Conservation (phyloP, 2,329 filamentous ascomycete species). For the Colletotrichum sansevieriae region DNA sequence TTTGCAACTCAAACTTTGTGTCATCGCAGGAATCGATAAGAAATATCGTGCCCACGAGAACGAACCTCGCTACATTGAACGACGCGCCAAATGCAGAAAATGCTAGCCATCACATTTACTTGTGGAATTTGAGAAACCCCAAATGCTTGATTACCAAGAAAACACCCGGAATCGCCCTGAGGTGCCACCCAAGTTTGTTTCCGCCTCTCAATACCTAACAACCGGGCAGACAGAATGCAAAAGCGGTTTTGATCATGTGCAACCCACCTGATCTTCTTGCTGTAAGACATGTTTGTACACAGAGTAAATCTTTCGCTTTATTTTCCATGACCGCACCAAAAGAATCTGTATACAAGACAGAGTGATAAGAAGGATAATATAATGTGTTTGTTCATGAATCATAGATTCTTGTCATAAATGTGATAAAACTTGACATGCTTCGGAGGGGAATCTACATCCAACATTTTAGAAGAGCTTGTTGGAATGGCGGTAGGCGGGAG, state of each 20-base stretch:
- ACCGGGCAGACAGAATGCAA: background rate
- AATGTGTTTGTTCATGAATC: constrained; percentile 40
- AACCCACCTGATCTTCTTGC: background rate
- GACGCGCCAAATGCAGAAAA: constrained; percentile 9
- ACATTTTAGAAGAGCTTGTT: constrained; percentile 41
- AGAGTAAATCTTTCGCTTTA: constrained; percentile 28
- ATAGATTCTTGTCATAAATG: constrained; percentile 42
- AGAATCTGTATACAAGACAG: constrained; percentile 34
- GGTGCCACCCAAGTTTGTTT: constrained; percentile 2
- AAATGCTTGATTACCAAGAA: background rate
- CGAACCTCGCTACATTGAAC: constrained; percentile 20
- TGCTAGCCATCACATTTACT: constrained; percentile 2
- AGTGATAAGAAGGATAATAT: constrained; percentile 23
- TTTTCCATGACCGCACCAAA: constrained; percentile 21
- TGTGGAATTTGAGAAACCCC: background rate
- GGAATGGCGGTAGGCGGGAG: constrained; percentile 47
- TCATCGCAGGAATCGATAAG: background rate
- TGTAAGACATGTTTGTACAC: constrained; percentile 9
- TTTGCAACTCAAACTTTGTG: background rate
- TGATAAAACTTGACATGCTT: constrained; percentile 37
- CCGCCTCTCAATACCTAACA: background rate
- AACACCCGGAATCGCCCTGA: constrained; percentile 15
- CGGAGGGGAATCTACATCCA: constrained; percentile 38
- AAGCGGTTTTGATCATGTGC: background rate
- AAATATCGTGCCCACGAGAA: background rate